Conservation (phyloP, 805 yeast species). For the Lipomyces sp. region DNA sequence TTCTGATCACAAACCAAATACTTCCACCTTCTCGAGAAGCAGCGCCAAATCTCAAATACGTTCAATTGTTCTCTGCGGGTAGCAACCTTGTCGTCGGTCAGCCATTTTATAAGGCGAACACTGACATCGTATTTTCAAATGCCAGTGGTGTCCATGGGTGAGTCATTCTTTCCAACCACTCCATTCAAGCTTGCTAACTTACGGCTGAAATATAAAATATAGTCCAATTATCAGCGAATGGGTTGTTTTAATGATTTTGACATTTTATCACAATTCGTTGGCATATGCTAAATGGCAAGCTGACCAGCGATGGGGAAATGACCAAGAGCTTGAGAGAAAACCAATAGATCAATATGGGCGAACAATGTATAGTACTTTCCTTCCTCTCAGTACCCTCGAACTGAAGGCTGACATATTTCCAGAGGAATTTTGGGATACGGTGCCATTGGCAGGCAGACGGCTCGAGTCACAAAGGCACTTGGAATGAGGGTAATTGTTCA, state of each 20-base stretch:
- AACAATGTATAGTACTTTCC: constrained; percentile 8
- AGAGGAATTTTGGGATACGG: constrained; percentile 73
- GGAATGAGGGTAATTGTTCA: constrained; percentile 56
- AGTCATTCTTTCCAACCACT: not conserved
- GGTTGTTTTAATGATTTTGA: constrained; percentile 23
- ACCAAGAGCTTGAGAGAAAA: constrained; percentile 1
- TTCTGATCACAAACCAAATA: constrained; percentile 9
- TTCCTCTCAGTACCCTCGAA: constrained; percentile 30
- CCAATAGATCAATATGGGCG: constrained; percentile 22
- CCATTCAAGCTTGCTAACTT: not conserved
- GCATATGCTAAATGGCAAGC: constrained; percentile 22
- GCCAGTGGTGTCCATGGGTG: constrained; percentile 32
- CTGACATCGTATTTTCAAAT: constrained; percentile 19
- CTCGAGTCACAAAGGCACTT: constrained; percentile 49
- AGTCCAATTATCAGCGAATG: constrained; percentile 29
- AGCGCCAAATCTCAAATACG: constrained; percentile 27
- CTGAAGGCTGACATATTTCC: constrained; percentile 20
- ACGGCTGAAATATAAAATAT: not conserved
- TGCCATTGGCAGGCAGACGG: constrained; percentile 64
- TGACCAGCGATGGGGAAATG: constrained; percentile 26
- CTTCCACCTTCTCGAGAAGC: constrained; percentile 26
- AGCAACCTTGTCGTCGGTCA: constrained; percentile 17
- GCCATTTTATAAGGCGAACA: constrained; percentile 11
- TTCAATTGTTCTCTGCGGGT: constrained; percentile 30
- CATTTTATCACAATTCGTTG: constrained; percentile 22